phyloP scores from a whole-genome alignment of 1,139 yeast genomes.

The Pichia cactophila region DNA sequence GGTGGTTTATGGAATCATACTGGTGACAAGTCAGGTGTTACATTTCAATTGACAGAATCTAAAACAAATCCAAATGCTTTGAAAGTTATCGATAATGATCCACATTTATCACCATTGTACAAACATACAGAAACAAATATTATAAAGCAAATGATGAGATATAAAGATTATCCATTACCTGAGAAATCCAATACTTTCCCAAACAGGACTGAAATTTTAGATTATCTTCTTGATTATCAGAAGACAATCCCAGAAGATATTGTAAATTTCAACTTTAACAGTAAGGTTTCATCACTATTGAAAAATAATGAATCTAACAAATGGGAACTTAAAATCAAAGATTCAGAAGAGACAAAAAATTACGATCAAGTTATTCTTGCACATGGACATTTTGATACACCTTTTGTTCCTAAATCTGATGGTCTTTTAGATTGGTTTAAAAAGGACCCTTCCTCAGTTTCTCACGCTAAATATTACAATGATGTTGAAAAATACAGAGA shows the following conservation, averaged over 20 bases:
- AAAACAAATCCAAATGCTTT: slow-evolving; percentile 19
- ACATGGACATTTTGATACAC: slow-evolving; percentile 42
- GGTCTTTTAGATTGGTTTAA: slow-evolving; percentile 36
- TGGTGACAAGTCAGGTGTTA: slow-evolving; percentile 23
- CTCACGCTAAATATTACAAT: slow-evolving; percentile 40
- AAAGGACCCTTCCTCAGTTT: slow-evolving; percentile 29
- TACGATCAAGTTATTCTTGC: slow-evolving; percentile 43
- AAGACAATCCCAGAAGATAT: slow-evolving; percentile 28
- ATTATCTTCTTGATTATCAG: slow-evolving; percentile 32
- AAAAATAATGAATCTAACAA: slow-evolving; percentile 16
- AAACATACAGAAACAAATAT: slow-evolving; percentile 43
- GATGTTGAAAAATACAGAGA: slow-evolving; percentile 30
- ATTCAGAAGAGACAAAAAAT: slow-evolving; percentile 3
- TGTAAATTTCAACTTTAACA: slow-evolving; percentile 26
- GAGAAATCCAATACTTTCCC: slow-evolving; percentile 32
- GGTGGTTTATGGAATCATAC: slow-evolving; percentile 46
- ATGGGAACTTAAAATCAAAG: slow-evolving; percentile 24
- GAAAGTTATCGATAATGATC: slow-evolving; percentile 27
- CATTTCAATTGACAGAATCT: slow-evolving; percentile 10
- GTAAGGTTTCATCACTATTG: slow-evolving; percentile 25
- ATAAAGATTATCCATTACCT: slow-evolving; percentile 32
- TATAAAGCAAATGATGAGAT: slow-evolving; percentile 37
- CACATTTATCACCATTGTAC: slow-evolving; percentile 40
- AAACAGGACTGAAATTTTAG: slow-evolving; percentile 32
- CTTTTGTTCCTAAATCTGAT: slow-evolving; percentile 37